Base-by-base conservation (phyloP, 2,329 filamentous ascomycete genomes). In the Penicillium paneum region DNA sequence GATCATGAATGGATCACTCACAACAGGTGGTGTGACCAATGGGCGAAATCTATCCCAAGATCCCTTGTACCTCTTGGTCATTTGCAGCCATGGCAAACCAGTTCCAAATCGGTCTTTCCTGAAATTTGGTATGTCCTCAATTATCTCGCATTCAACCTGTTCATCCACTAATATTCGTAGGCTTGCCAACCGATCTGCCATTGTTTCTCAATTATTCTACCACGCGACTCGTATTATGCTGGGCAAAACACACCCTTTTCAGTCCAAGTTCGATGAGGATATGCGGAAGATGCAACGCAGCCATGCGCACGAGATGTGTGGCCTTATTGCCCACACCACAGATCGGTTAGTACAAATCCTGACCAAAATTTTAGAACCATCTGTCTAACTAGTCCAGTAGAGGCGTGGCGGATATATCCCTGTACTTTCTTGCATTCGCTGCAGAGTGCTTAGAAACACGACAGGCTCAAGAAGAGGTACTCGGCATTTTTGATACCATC, bases 1-100 rank as follows among this genome's bases (percentile, higher is more conserved):
- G 81, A 84, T 44, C 79, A 84, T 15, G 87, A 96, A 67, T 97
- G 93, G 92, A 81, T 86, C 59, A 79, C 81, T 8, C 78, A 96
- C n/a, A 93, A 89, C 69, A 78, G 77, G n/a, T 82, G 92, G 76
- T 93, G 90, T 64, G 89, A 95, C 68, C 80, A 82, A 44, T 97
- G 93, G 93, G 87, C 90, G 61, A 80, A 83, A 49, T 83, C 81
- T 49, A 88, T 91, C 29, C 93, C 93, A 2, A 81, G 88, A 52
- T 91, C 89, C 1, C 96, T 97, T 91, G 87, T 89, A 62, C 90
- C 92, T 0, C 84, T 95, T 71, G 89, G 87, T 1, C 91, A 90
- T 68, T 75, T 94, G 1, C 83, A 87, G 53, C 80, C 88, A 1
- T 82, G 83, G 55, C 84, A 89, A 63, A 86, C 86, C 0, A 79